Base-by-base conservation (phyloP, 2,329 filamentous ascomycete genomes). In the Fusarium sp. region DNA sequence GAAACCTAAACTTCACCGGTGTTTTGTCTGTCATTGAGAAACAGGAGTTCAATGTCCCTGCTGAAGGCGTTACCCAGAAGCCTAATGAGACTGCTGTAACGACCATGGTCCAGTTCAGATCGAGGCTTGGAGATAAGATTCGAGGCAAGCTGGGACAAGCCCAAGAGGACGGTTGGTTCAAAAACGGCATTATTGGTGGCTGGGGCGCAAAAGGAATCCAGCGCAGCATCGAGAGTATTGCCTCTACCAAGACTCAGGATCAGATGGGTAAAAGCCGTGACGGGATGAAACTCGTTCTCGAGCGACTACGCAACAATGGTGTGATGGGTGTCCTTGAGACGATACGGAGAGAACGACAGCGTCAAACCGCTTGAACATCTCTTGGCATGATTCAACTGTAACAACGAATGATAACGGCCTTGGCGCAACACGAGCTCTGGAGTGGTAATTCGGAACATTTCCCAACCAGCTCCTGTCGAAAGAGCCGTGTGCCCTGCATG, bases 1-100 rank as follows among this genome's bases (percentile, higher is more conserved):
- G 87, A 64, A 95, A 95, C 70, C 81, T 95, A 49, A 92, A 94
- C 76, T 94, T 90, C 77, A 91, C 91, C 6, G 90, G 91, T 58
- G 89, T 95, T 15, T 78, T 95, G 35, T 91, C 88, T 43, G 91
- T 95, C 11, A 81, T 93, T 19, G 91, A 95, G 78, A 82, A 87
- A 67, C 91, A 95, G 73, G 78, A 85, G 53, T 95, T 92, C 76
- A 82, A 80, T 28, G 68, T 76, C 3, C 78, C 81, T 9, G 55
- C 68, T 25, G 67, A 73, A 5, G 59, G 66, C 6, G 65, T 71
- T 15, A 29, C 49, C 5, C 55, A 72, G 15, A 67, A 71, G 9
- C 52, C 72, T 8, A 72, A 75, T 13, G 79, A 77, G 63, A 93
- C 91, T 1, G 86, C 88, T 36, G 91, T 93, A 36, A 84, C 83